phyloP scores from a whole-genome alignment of 805 yeast genomes.

The Pichia membranifaciens region DNA sequence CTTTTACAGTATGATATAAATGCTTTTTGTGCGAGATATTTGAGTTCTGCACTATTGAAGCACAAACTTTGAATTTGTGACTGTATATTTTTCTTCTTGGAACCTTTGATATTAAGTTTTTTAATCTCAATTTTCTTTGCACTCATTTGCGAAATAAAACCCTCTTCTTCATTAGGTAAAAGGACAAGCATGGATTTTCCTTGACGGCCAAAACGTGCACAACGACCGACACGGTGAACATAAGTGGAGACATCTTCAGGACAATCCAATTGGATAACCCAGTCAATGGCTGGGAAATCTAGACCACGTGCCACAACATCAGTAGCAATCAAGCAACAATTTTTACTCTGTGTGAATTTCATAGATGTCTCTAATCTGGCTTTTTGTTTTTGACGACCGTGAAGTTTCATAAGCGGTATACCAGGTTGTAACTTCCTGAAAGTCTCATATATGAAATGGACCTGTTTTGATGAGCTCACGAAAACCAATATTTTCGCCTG shows the following conservation, averaged over 20 bases:
- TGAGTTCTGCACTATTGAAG: conserved; percentile 85
- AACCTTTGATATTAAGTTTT: conserved; percentile 66
- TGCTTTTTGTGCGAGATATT: conserved; percentile 92
- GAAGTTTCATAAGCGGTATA: conserved; percentile 75
- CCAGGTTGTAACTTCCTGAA: conserved; percentile 89
- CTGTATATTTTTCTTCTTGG: conserved; percentile 67
- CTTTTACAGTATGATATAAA: conserved; percentile 88
- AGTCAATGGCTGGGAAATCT: conserved; percentile 87
- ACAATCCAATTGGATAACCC: conserved; percentile 91
- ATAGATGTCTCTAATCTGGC: conserved; percentile 77
- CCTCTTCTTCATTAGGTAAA: conserved; percentile 77
- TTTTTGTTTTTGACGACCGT: conserved; percentile 88
- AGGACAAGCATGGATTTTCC: conserved; percentile 82
- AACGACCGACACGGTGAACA: conserved; percentile 86
- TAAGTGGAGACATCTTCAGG: conserved; percentile 89
- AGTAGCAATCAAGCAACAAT: conserved; percentile 80
- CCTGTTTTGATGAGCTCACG: conserved; percentile 83
- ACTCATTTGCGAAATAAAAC: conserved; percentile 59
- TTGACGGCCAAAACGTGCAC: conserved; percentile 78
- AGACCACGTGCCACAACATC: conserved; percentile 90
- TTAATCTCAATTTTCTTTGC: conserved; percentile 63
- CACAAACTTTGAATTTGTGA: conserved; percentile 84
- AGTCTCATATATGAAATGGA: conserved; percentile 81
- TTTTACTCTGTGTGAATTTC: conserved; percentile 71
- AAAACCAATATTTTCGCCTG: conserved; percentile 78